Base-by-base conservation (phyloP, 139 green algal genomes). In the Monoraphidium neglectum region DNA sequence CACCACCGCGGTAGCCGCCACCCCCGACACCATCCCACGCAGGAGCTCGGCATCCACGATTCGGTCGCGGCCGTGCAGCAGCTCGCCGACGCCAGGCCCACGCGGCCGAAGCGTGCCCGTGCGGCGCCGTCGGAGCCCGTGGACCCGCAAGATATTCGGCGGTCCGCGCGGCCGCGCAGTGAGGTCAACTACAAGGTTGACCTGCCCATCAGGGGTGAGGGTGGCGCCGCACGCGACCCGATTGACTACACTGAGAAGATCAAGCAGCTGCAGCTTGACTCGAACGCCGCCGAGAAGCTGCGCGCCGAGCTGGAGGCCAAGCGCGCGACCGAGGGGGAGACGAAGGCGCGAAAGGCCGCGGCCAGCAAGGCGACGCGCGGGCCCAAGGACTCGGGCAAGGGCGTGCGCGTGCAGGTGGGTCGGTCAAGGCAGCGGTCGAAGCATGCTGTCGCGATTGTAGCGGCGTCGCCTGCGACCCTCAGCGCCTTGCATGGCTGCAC, bases 351-450 rank as follows among this genome's bases (percentile, higher is more conserved):
- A 74, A 61, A 36, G 60, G 63, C 49, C 16, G 24, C 40, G 38
- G 43, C 72, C 65, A 80, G 53, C 47, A 38, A 40, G 65, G 65
- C 5, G 56, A 74, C 33, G 65, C 71, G 61, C 36, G 70, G 43
- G 46, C 86, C 83, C 21, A 56, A 90, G 3, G 89, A 94, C 78
- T 89, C 80, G 36, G 87, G 88, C 37, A 88, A 88, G 62, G 88
- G 90, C 23, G 88, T 93, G 37, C 81, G 90, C 37, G 78, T 90
- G 21, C 80, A 89, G 81, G 86, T 89, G 59, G 15, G 70, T 2
- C 36, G 24, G 21, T n/a, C 6, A 18, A 5, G 8, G 43, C 43
- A 21, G 43, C 43, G 43, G 43, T 8, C 43, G 43, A 12, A 21
- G 43, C 8, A 8, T 51, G 8, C 8, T 21, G 8, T 51, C 26